These are phyloP conservation scores for Yamadazyma endophytica DNA, from an alignment of 805 yeast genomes.

Conservation along the genomic window DNA sequence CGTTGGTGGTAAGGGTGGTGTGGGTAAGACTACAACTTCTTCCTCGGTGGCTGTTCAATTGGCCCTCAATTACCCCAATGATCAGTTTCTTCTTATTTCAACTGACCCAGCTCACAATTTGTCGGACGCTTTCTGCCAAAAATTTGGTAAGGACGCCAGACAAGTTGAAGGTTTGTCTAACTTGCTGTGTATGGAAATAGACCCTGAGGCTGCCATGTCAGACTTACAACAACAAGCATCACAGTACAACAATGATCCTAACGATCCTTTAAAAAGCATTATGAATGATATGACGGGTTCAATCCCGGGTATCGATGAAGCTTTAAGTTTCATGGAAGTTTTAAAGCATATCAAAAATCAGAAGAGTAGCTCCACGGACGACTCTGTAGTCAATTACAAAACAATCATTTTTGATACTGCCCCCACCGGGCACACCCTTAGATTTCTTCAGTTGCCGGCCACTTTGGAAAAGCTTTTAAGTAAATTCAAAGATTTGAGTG, in stretches of 20 bases:
- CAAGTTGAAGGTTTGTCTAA: conserved; percentile 85
- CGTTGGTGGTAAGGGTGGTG: conserved; percentile 99
- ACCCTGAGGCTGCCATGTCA: conserved; percentile 89
- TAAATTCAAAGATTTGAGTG: conserved; percentile 82
- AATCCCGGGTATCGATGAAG: conserved; percentile 98
- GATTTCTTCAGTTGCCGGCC: conserved; percentile 92
- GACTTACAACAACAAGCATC: conserved; percentile 70
- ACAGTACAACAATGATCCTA: conserved; percentile 49
- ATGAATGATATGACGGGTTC: conserved; percentile 91
- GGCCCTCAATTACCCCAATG: conserved; percentile 74
- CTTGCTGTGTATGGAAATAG: conserved; percentile 97
- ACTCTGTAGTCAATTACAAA: conserved; percentile 47
- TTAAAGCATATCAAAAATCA: conserved; percentile 91
- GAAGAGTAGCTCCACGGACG: conserved; percentile 18
- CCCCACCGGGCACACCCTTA: conserved; percentile 96
- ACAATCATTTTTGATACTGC: conserved; percentile 98
- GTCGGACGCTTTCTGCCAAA: conserved; percentile 97
- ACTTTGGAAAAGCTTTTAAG: conserved; percentile 83
- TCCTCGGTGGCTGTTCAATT: conserved; percentile 93
- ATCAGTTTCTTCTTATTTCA: conserved; percentile 82
- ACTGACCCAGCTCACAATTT: conserved; percentile 99
- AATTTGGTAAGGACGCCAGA: conserved; percentile 95
- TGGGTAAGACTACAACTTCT: conserved; percentile 97
- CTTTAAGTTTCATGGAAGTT: conserved; percentile 95
- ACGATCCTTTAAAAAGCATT: conserved; percentile 64